Conservation (phyloP, 2,329 filamentous ascomycete genomes). For the Cordyceps cateniannulata region DNA sequence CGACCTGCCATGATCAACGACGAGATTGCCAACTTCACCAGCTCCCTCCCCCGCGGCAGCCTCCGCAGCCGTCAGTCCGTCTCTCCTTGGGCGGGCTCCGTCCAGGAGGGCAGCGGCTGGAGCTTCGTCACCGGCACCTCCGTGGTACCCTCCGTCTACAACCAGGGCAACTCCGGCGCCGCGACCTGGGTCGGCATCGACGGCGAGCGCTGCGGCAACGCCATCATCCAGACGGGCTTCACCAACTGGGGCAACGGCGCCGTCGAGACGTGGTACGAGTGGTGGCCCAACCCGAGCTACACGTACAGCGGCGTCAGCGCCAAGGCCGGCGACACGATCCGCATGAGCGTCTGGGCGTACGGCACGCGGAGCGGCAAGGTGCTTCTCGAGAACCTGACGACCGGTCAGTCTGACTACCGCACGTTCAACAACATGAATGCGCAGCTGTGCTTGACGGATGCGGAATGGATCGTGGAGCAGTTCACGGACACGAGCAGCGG, state of each 20-base stretch:
- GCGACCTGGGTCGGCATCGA: conserved; percentile 39
- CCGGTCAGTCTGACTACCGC: conserved; percentile 43
- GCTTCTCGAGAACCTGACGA: conserved; percentile 37
- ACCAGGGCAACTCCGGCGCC: conserved; percentile 4
- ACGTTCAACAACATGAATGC: conserved; percentile 28
- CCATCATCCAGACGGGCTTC: conserved; percentile 33
- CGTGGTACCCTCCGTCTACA: not conserved
- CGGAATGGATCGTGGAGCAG: conserved; percentile 52
- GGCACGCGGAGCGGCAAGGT: conserved; percentile 17
- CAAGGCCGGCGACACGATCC: conserved; percentile 18
- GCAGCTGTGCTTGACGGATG: conserved; percentile 44
- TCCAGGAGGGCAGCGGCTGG: conserved; percentile 2
- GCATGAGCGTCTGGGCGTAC: conserved; percentile 19
- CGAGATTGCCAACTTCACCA: not conserved
- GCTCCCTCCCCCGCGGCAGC: not conserved
- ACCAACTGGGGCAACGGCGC: conserved; percentile 28
- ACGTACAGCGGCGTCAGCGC: conserved; percentile 24
- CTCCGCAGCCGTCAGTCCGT: not conserved
- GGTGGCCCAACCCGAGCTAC: conserved; percentile 32
- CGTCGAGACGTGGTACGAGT: conserved; percentile 36
- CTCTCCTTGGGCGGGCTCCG: not conserved
- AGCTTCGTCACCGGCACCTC: not conserved
- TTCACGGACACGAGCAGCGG: conserved; percentile 1
- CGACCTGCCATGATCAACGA: conserved; percentile 2
- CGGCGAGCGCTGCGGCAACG: conserved; percentile 27